Percentiles rank a stretch among this genome's conserved stretches.
phyloP scores from a whole-genome alignment of 2,329 filamentous ascomycete genomes.

The Aureobasidium uvarum region DNA sequence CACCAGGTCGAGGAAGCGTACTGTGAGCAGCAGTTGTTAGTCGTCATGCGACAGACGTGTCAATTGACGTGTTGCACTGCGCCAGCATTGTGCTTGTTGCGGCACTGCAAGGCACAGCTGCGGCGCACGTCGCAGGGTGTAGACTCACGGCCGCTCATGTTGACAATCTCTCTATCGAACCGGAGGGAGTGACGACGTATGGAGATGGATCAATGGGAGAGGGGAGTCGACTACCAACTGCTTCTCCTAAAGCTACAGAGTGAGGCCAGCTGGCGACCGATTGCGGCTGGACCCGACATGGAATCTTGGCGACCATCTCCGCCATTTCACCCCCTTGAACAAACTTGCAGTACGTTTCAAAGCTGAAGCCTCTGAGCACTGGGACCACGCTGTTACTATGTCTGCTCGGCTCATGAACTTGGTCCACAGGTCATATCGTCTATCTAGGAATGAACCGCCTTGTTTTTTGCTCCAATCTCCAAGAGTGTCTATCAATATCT shows the following conservation, averaged over 20 bases:
- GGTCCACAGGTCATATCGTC: neutral
- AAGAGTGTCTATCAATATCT: neutral
- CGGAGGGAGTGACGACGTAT: constrained; percentile 25
- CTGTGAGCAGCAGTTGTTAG: constrained; percentile 50
- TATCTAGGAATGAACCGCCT: neutral
- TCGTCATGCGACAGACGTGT: constrained; percentile 23
- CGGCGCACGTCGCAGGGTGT: constrained; percentile 25
- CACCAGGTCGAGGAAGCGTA: constrained; percentile 99
- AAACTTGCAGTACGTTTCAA: neutral
- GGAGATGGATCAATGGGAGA: constrained; percentile 26
- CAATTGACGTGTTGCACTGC: neutral
- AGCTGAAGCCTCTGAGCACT: neutral
- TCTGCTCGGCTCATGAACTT: neutral
- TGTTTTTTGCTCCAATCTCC: neutral
- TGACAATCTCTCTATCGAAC: constrained; percentile 34
- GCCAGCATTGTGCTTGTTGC: constrained; percentile 2
- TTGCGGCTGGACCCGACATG: constrained; percentile 13
- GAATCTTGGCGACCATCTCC: constrained; percentile 27
- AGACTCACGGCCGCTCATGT: constrained; percentile 60
- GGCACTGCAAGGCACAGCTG: neutral
- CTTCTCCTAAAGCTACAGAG: constrained; percentile 27
- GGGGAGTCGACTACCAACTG: constrained; percentile 13
- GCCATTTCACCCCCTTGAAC: neutral
- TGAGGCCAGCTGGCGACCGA: constrained; percentile 23
- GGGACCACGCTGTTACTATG: neutral